Base-by-base conservation (phyloP, 2,329 filamentous ascomycete genomes). In the Exophiala sp. region DNA sequence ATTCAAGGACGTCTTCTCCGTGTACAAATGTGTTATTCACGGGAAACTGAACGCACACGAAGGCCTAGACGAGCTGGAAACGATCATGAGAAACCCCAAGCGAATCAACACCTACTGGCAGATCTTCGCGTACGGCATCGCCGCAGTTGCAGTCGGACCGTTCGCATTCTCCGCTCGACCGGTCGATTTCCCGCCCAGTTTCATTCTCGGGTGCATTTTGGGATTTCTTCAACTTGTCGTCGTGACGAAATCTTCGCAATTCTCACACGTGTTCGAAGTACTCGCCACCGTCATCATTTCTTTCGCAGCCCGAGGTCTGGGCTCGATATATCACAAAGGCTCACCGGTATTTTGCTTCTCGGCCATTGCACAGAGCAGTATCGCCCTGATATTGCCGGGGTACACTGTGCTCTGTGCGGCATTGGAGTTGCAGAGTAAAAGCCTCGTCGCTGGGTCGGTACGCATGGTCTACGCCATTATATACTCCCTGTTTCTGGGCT, bases 91-190 rank as follows among this genome's bases (percentile, higher is more conserved):
- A 12, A 72, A 77, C 9, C 76, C 76, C 47, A 73, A 77, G 51
- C 84, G 84, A 62, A 86, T 76, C 60, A 71, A 72, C 45, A 69
- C 71, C 1, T 76, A 75, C 70, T 62, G 75, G 9, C 67, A 80
- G 10, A 82, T 95, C 1, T 68, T 84, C 1, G 72, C 89, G 36
- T 91, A 89, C 61, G 89, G 90, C 0, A 71, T 90, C 5, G 89
- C 89, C 2, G 89, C 87, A 11, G 85, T 83, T 0, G 81, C 77
- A 8, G 89, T 94, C 1, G 89, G 87, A 0, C 88, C 88, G 0
- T 94, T 94, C 64, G 88, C 87, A 5, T 95, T 94, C 65, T 75
- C 84, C 52, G 88, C 86, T 2, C 81, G 88, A 3, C 81, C 85
- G 40, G 86, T 91, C 63, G 89, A 95, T 66, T 73, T 94, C 53